Conservation (phyloP, 768 basidiomycete species). For the Suillus cothurnatus region DNA sequence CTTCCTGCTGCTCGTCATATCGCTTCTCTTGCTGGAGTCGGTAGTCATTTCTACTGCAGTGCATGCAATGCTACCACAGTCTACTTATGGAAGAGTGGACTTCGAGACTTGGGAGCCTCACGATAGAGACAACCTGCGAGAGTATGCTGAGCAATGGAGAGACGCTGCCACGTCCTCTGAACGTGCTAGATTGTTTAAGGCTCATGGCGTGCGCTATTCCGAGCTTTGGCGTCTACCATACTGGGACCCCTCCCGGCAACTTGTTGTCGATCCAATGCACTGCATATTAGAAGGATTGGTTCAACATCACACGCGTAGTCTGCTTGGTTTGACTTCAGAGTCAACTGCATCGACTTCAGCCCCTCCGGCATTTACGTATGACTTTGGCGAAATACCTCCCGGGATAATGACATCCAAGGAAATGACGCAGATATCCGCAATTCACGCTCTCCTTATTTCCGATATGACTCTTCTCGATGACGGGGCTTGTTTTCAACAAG, state of each 20-base stretch:
- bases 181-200: conserved; percentile 13
- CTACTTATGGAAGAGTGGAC: conserved; percentile 7
- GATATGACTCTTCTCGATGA: not conserved
- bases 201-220: conserved; percentile 31
- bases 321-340: conserved; percentile 8
- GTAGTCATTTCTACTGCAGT: conserved; percentile 30
- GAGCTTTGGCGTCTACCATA: conserved; percentile 36
- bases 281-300: conserved; percentile 25
- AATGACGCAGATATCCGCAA: conserved; percentile 9
- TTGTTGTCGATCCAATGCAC: conserved; percentile 43
- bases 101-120: conserved; percentile 16
- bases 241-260: conserved; percentile 32
- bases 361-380: not conserved
- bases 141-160: conserved; percentile 12
- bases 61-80: conserved; percentile 25
- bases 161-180: conserved; percentile 8
- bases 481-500: not conserved
- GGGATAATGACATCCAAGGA: conserved; percentile 1
- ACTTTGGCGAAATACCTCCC: not conserved
- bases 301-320: not conserved
- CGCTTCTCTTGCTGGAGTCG: conserved; percentile 25
- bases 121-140: conserved; percentile 10
- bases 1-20: conserved; percentile 26
- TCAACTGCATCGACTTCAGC: not conserved
- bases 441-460: conserved; percentile 7